Percentiles rank a stretch among this genome's conserved stretches.
phyloP scores from a whole-genome alignment of 2,329 filamentous ascomycete species.

The Aaosphaeria pasadenensis region DNA sequence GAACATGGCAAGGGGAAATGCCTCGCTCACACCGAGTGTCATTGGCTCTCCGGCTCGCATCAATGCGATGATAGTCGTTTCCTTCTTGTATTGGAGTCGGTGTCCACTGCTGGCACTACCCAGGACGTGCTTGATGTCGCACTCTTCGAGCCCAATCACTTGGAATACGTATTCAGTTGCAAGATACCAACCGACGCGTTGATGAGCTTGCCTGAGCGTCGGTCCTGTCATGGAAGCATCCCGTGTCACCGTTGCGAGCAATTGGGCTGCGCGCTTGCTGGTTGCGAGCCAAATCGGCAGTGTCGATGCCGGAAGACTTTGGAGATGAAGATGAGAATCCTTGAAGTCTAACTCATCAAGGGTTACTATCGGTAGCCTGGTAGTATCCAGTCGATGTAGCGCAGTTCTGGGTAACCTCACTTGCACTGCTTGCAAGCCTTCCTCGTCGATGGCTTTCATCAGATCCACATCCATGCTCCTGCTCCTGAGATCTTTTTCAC shows the following conservation, averaged over 20 bases:
- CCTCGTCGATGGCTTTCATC: conserved; percentile 39
- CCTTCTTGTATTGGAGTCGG: conserved; percentile 45
- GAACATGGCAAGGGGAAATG: conserved; percentile 52
- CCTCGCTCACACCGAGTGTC: conserved; percentile 56
- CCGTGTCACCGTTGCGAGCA: not conserved
- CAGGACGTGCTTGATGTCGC: conserved; percentile 51
- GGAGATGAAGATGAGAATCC: not conserved
- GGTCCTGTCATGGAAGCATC: not conserved
- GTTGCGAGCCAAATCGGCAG: not conserved
- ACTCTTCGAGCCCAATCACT: conserved; percentile 39
- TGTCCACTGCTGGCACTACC: conserved; percentile 45
- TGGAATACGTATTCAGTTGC: conserved; percentile 48
- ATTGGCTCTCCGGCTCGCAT: conserved; percentile 64
- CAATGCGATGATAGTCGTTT: conserved; percentile 56
- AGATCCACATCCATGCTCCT: conserved; percentile 52
- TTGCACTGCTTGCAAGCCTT: conserved; percentile 46
- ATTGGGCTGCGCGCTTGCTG: not conserved
- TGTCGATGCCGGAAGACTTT: not conserved
- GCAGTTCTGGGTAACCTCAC: conserved; percentile 42
- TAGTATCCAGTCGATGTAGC: conserved; percentile 42
- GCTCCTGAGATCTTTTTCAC: conserved; percentile 46
- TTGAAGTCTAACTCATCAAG: not conserved
- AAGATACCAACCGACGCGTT: conserved; percentile 51
- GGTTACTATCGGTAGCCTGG: conserved; percentile 38
- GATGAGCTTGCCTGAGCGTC: not conserved